Evolutionary conservation across 2,329 filamentous ascomycete genomes (phyloP).

Genomic region (Beauveria pseudobassiana): DNA sequence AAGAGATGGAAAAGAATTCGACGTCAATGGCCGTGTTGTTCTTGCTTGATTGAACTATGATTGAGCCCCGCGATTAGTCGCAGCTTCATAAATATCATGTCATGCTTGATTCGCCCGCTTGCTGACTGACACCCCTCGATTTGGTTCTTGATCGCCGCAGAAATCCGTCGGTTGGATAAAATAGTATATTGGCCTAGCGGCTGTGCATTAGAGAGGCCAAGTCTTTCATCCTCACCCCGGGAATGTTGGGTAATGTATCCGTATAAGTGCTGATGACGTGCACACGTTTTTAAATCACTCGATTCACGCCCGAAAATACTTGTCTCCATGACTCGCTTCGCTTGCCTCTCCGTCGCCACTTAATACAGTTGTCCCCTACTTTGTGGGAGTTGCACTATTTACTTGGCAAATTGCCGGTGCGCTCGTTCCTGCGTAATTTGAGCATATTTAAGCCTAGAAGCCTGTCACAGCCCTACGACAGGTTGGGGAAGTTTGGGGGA

Average conservation of each 20-base stretch:
- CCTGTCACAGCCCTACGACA: background rate
- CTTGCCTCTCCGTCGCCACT: background rate
- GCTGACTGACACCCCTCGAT: background rate
- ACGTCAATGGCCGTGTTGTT: too few species aligned
- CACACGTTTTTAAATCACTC: background rate
- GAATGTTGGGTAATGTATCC: background rate
- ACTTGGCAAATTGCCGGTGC: background rate
- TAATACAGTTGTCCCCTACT: too few species aligned
- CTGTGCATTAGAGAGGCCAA: background rate
- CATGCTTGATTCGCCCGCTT: too few species aligned
- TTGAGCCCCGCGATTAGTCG: too few species aligned
- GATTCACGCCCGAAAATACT: background rate
- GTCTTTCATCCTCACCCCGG: background rate
- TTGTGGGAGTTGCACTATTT: too few species aligned
- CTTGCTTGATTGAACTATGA: too few species aligned
- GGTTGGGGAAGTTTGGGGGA: background rate
- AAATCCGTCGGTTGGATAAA: background rate
- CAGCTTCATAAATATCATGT: too few species aligned
- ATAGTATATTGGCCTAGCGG: background rate
- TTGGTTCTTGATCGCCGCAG: background rate
- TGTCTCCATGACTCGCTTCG: background rate
- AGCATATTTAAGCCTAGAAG: background rate
- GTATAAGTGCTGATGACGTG: background rate
- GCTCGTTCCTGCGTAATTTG: background rate
- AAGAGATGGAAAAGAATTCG: too few species aligned